Conservation (phyloP, 129 eudicot species). For the Cynara cardunculus region DNA sequence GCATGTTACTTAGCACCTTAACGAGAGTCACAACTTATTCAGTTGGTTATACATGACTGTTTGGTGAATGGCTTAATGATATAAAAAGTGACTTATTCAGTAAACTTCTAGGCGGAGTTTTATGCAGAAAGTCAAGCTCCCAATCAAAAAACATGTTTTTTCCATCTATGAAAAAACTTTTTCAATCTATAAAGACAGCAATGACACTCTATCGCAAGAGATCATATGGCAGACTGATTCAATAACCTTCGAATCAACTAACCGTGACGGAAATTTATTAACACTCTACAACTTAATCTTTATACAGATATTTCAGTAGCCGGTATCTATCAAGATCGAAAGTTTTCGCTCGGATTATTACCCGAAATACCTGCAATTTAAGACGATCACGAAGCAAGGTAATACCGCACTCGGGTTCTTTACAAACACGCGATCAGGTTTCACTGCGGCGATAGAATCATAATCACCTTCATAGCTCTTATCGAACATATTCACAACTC, state of each 20-base stretch:
- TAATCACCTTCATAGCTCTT: constrained; percentile 27
- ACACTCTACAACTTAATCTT: not conserved
- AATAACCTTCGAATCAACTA: not conserved
- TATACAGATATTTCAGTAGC: not conserved
- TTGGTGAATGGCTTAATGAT: no score
- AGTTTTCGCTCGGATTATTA: not conserved
- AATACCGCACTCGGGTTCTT: constrained; percentile 42
- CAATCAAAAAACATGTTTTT: no score
- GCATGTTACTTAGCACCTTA: no score
- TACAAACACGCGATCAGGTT: constrained; percentile 34
- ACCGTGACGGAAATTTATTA: not conserved
- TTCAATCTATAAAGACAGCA: not conserved
- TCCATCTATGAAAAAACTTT: no score
- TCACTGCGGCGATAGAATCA: constrained; percentile 33
- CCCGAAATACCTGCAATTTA: constrained; percentile 22
- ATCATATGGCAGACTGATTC: not conserved
- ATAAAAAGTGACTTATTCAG: no score
- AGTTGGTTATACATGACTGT: no score
- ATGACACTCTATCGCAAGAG: not conserved
- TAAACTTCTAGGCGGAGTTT: no score
- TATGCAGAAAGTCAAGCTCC: no score
- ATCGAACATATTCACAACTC: constrained; percentile 25
- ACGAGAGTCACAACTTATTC: no score
- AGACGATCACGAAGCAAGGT: constrained; percentile 43
- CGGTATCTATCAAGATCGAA: not conserved